Base-by-base conservation (phyloP, 805 yeast species). In the Saccharomycopsis sp. region DNA sequence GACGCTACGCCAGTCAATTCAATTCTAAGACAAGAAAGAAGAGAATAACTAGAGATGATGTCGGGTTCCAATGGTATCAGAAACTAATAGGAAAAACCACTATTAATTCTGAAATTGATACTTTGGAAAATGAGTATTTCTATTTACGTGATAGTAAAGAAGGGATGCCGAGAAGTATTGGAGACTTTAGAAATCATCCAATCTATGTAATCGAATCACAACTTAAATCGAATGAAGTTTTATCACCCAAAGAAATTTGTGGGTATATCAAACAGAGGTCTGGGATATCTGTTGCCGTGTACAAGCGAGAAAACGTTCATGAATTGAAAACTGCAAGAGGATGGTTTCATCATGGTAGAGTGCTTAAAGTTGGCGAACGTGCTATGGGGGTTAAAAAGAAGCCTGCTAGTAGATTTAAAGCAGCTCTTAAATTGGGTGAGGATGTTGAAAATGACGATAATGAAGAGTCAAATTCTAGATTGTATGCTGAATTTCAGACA, bases 141-240 rank as follows among this genome's bases (percentile, higher is more conserved):
- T 61, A 68, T 28, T 71, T 76, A 40, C 67, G 84, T 43, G 81
- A 85, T 37, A 63, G 75, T 14, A 67, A 72, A 23, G 97, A 93
- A 57, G 96, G 95, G 0, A 80, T 90, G 72, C 98, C 98, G 0
- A 79, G 79, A 44, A 84, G 77, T 54, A 65, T 87, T 21, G 81
- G 79, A 41, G 97, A 88, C 53, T 85, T 89, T 59, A 80, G 79
- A 41, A 80, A 80, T 41, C 98, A 93, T 61, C 98, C 98, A 0
- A 62, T 79, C 11, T 93, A 81, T 60, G 93, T 83, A 0, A 59
- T 93, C 11, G 95, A 85, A 58, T 70, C 77, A 2, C 94, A 88
- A 52, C 59, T 93, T 27, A 72, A 73, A 40, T 72, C 74, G 41
- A 83, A 81, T 57, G 96, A 93, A 58, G 70, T 88, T 4, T 60